A percentile compares a stretch with the other conserved stretches of the same genome.
These are phyloP conservation scores for Platanthera zijinensis DNA, from an alignment of 106 monocot genomes.

Conservation along the genomic window DNA sequence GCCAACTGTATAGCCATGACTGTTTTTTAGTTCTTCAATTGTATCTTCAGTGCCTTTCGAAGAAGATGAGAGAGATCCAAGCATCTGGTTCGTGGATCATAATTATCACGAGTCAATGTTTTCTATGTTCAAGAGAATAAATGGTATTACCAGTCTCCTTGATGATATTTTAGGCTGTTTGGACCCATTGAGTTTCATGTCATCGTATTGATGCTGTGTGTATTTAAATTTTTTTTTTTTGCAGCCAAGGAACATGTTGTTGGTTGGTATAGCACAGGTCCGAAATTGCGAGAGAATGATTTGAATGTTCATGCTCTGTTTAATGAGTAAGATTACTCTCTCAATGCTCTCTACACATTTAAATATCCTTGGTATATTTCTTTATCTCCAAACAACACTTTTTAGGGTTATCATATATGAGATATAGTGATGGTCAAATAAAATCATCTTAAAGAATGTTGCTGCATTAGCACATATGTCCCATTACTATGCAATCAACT, in stretches of 20 bases:
- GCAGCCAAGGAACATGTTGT: slow-evolving; percentile 99
- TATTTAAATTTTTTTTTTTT: slow-evolving; percentile 3
- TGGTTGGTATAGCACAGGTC: slow-evolving; percentile 99
- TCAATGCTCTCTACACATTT: not conserved
- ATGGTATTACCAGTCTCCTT: slow-evolving; percentile 38
- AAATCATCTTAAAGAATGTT: not conserved
- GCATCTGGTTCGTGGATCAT: slow-evolving; percentile 99
- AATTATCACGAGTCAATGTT: slow-evolving; percentile 99
- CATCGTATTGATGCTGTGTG: slow-evolving; percentile 2
- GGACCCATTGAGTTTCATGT: not conserved
- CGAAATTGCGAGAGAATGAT: slow-evolving; percentile 95
- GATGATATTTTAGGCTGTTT: not conserved
- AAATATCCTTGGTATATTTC: not conserved
- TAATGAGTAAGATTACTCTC: slow-evolving; percentile 52
- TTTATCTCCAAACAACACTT: not conserved
- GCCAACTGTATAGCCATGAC: not conserved
- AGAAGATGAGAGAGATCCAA: slow-evolving; percentile 94
- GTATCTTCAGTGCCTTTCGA: slow-evolving; percentile 82
- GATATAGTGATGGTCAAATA: not conserved
- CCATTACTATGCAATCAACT: not conserved
- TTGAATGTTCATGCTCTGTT: slow-evolving; percentile 88
- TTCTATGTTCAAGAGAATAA: slow-evolving; percentile 97
- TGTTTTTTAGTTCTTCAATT: not conserved
- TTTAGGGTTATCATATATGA: not conserved
- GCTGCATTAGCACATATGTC: not conserved